Evolutionary conservation across 2,329 filamentous ascomycete species (phyloP).

Genomic region (Neofusicoccum cordaticola): DNA sequence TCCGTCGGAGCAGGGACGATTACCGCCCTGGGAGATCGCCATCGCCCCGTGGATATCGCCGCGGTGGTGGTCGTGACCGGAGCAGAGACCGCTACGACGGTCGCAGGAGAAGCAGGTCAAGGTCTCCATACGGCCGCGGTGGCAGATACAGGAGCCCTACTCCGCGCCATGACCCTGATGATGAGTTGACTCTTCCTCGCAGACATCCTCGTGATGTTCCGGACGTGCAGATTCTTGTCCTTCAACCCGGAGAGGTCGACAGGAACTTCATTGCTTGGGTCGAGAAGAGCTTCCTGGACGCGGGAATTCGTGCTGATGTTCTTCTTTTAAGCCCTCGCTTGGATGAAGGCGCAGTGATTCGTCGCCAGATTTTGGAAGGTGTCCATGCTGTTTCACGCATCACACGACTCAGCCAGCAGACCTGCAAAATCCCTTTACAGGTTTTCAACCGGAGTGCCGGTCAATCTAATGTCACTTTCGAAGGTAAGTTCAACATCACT

Average conservation of each 20-base stretch:
- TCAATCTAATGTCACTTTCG: constrained; percentile 73
- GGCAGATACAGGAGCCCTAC: constrained; percentile 68
- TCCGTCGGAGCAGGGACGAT: constrained; percentile 62
- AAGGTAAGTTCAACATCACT: constrained; percentile 48
- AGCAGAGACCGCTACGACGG: constrained; percentile 52
- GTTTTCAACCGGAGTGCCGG: constrained; percentile 79
- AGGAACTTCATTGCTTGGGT: constrained; percentile 77
- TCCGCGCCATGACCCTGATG: constrained; percentile 56
- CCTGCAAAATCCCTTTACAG: constrained; percentile 74
- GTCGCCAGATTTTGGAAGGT: constrained; percentile 82
- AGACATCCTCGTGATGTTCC: constrained; percentile 74
- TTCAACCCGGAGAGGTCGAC: constrained; percentile 60
- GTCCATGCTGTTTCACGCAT: constrained; percentile 70
- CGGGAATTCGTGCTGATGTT: constrained; percentile 71
- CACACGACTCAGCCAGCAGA: constrained; percentile 43
- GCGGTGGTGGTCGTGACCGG: constrained; percentile 29
- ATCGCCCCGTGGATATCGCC: constrained; percentile 40
- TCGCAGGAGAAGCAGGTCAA: constrained; percentile 58
- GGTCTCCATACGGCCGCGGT: constrained; percentile 65
- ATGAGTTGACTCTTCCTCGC: constrained; percentile 68
- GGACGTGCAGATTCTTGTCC: constrained; percentile 82
- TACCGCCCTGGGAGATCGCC: constrained; percentile 51
- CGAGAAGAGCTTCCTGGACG: constrained; percentile 69
- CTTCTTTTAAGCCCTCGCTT: constrained; percentile 77
- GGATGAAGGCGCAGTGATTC: constrained; percentile 73